Conservation (phyloP, 768 basidiomycete species). For the Mycena polygramma region DNA sequence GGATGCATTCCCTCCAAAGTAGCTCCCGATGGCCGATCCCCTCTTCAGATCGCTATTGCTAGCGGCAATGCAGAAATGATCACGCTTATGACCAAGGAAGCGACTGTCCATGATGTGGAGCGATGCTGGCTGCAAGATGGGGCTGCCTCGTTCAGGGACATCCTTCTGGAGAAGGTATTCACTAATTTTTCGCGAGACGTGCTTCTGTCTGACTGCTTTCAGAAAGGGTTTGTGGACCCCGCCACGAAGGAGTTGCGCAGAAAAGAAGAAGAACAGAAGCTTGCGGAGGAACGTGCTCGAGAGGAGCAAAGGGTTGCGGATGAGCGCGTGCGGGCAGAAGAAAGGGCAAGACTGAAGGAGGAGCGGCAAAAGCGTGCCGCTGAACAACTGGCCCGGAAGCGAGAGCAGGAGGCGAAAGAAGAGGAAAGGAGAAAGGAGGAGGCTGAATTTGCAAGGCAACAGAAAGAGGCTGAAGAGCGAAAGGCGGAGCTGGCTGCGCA, state of each 20-base stretch:
- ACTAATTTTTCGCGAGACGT: not conserved
- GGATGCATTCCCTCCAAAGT: slow-evolving; percentile 54
- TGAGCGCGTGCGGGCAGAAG: slow-evolving; percentile 46
- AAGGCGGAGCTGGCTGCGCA: slow-evolving; percentile 29
- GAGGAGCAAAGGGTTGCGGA: slow-evolving; percentile 44
- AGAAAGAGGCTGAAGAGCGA: slow-evolving; percentile 34
- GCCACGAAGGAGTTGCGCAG: slow-evolving; percentile 42
- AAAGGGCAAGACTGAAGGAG: slow-evolving; percentile 46
- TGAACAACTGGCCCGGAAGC: slow-evolving; percentile 36
- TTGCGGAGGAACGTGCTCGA: slow-evolving; percentile 46
- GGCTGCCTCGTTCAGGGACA: slow-evolving; percentile 42
- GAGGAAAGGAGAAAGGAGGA: slow-evolving; percentile 24
- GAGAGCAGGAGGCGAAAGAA: slow-evolving; percentile 28
- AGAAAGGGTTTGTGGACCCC: slow-evolving; percentile 53
- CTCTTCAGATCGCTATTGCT: slow-evolving; percentile 52
- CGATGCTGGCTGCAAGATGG: slow-evolving; percentile 47
- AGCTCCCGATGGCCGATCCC: slow-evolving; percentile 50
- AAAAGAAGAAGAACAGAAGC: slow-evolving; percentile 40
- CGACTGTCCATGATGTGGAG: slow-evolving; percentile 55
- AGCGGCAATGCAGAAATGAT: slow-evolving; percentile 46
- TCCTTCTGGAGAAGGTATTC: slow-evolving; percentile 49
- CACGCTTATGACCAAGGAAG: slow-evolving; percentile 52
- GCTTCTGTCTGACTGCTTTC: slow-evolving; percentile 7
- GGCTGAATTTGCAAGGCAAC: slow-evolving; percentile 22
- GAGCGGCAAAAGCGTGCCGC: slow-evolving; percentile 45